These are phyloP conservation scores for Isabelozyma gotoi DNA, from an alignment of 805 yeast species.

Conservation along the genomic window DNA sequence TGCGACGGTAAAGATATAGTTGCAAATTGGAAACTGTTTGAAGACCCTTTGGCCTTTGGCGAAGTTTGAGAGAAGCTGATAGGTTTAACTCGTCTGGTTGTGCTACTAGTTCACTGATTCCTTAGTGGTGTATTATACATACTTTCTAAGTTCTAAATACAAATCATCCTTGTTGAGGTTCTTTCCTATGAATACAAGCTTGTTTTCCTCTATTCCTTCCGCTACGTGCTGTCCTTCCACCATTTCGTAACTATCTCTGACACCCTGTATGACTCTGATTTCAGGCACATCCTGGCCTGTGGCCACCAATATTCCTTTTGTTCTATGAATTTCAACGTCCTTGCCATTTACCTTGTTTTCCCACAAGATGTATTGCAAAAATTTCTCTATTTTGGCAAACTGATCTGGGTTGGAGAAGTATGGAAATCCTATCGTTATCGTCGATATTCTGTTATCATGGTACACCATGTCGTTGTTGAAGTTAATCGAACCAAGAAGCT, in stretches of 20 bases:
- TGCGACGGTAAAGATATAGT: not conserved
- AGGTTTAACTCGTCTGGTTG: too few relatives aligned
- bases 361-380: conserved; percentile 78
- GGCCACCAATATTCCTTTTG: conserved; percentile 69
- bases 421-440: conserved; percentile 43
- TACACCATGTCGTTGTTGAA: conserved; percentile 14
- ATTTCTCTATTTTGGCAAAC: conserved; percentile 51
- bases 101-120: too few relatives aligned
- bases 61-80: not conserved
- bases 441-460: conserved; percentile 41
- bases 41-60: not conserved
- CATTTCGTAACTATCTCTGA: conserved; percentile 86
- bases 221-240: conserved; percentile 44
- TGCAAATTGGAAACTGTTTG: not conserved
- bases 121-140: too few relatives aligned
- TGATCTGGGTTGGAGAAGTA: conserved; percentile 35
- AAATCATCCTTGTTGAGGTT: conserved; percentile 42
- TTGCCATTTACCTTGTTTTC: conserved; percentile 46
- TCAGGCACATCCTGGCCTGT: conserved; percentile 21
- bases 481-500: conserved; percentile 14
- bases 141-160: conserved; percentile 25
- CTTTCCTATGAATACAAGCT: conserved; percentile 77
- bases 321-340: conserved; percentile 69
- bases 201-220: conserved; percentile 44
- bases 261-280: conserved; percentile 81